A percentile compares a stretch with the other conserved stretches of the same genome.
These are phyloP conservation scores for Suillus cothurnatus DNA, from an alignment of 768 basidiomycete species.

Conservation along the genomic window DNA sequence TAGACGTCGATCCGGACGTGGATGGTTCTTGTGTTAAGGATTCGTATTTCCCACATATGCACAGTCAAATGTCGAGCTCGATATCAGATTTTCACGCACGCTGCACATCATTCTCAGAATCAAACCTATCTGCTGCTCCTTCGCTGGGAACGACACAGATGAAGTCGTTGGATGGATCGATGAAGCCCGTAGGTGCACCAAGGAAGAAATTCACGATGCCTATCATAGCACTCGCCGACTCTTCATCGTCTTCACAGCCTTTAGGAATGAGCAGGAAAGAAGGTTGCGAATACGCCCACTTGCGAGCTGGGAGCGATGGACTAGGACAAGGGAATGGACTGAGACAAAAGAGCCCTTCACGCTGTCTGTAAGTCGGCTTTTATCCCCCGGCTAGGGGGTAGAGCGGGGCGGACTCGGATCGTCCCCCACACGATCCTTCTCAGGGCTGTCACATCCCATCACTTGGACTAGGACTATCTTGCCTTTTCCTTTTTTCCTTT, in stretches of 20 bases:
- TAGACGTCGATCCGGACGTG: conserved; percentile 14
- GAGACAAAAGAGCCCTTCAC: neutral
- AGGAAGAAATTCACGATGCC: conserved; percentile 1
- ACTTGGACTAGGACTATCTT: neutral
- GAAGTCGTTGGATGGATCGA: neutral
- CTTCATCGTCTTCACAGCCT: neutral
- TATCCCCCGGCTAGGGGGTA: neutral
- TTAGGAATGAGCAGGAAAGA: neutral
- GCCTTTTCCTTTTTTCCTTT: neutral
- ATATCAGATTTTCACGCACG: conserved; percentile 11
- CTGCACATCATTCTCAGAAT: neutral
- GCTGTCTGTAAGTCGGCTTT: neutral
- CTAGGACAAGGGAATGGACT: no score
- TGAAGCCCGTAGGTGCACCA: neutral
- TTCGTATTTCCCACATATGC: conserved; percentile 12
- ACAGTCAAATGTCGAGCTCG: neutral
- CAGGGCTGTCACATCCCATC: neutral
- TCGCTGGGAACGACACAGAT: neutral
- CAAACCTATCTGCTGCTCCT: neutral
- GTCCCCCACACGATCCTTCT: neutral
- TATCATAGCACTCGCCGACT: neutral
- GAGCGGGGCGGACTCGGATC: neutral
- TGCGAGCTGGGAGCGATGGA: neutral
- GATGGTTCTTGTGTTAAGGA: conserved; percentile 1
- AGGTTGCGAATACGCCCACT: neutral